Conservation (phyloP, 352 stramenopile species). For the Peronospora tabacina region DNA sequence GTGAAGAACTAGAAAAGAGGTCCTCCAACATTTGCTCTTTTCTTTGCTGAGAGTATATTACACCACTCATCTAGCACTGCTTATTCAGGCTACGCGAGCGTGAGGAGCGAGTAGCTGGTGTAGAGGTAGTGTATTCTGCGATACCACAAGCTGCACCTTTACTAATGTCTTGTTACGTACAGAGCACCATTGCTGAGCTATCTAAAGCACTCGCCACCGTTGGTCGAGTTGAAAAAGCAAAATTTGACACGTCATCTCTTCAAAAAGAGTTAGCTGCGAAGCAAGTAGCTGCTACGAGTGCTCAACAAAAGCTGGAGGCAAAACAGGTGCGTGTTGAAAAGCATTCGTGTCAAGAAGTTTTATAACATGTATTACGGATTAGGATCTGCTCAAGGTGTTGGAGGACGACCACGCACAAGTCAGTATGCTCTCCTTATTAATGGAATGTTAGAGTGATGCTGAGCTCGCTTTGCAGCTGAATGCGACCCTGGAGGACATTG, state of each 20-base stretch:
- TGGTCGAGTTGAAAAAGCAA: constrained; percentile 1
- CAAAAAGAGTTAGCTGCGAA: constrained; percentile 20
- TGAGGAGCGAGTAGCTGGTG: constrained; percentile 25
- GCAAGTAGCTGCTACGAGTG: constrained; percentile 6
- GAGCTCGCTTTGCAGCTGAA: constrained; percentile 15
- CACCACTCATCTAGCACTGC: background rate
- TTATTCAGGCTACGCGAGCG: constrained; percentile 21
- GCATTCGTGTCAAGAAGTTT: background rate
- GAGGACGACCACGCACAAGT: constrained; percentile 27
- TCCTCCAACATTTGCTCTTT: constrained; percentile 5
- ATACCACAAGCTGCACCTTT: background rate
- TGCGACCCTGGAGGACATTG: constrained; percentile 15
- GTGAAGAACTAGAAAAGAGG: constrained; percentile 29
- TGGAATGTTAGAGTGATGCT: background rate
- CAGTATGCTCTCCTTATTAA: constrained; percentile 5
- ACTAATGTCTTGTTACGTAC: constrained; percentile 11
- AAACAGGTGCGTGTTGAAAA: constrained; percentile 20
- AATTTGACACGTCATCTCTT: constrained; percentile 12
- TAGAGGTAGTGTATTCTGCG: constrained; percentile 23
- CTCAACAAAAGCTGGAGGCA: constrained; percentile 21
- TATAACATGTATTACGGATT: constrained; percentile 2
- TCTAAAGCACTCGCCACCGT: constrained; percentile 20
- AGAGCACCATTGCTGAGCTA: constrained; percentile 31
- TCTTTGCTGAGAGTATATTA: background rate
- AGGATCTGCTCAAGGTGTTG: constrained; percentile 20